Evolutionary conservation across 495 filamentous ascomycete genomes (phyloP), one percentile per base, ranked within the genome.

Genomic region (Schizothecium vesticola): DNA sequence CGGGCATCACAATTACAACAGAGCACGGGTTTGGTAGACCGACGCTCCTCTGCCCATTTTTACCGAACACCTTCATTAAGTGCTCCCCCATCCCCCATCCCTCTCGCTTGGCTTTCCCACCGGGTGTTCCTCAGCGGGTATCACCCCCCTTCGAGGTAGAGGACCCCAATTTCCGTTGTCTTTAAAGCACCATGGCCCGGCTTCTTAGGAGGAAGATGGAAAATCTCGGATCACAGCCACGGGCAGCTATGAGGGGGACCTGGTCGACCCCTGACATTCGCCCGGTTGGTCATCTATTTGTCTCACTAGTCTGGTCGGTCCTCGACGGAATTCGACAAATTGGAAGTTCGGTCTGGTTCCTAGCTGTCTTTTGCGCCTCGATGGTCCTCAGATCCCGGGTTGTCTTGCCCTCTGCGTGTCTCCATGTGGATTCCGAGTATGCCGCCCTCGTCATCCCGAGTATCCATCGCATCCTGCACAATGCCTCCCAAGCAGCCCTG

Each of bases 191-290:
- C 69, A 59, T 24, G 61, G 65, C 19, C 69, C 70, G 67, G 59
- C 63, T 60, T 59, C 67, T 67, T 29, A 67, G 59, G 60, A 58
- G 29, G 19, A 51, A 51, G 43, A 51, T 6, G 43, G 9, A 43
- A 72, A 67, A 66, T 67, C 19, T 61, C 23, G 59, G 59, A 65
- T 25, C 55, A 65, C 51, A 36, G 24, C 16, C 57, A 43, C 33
- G 31, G 31, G 36, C 3, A 51, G 16, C 43, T n/a, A 19, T n/a
- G 70, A 72, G 67, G 67, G 70, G 70, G 66, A 72, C 70, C 70
- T 63, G 65, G 70, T 68, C 70, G 28, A 62, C 25, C 12, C 56
- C 43, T 7, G 7, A 5, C 51, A 22, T 24, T 28, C 61, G 61
- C 62, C 56, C 51, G 68, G 63, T 64, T 65, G 36, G 57, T 63